phyloP scores from a whole-genome alignment of 139 green algal species.

The Asterochloris sp. region DNA sequence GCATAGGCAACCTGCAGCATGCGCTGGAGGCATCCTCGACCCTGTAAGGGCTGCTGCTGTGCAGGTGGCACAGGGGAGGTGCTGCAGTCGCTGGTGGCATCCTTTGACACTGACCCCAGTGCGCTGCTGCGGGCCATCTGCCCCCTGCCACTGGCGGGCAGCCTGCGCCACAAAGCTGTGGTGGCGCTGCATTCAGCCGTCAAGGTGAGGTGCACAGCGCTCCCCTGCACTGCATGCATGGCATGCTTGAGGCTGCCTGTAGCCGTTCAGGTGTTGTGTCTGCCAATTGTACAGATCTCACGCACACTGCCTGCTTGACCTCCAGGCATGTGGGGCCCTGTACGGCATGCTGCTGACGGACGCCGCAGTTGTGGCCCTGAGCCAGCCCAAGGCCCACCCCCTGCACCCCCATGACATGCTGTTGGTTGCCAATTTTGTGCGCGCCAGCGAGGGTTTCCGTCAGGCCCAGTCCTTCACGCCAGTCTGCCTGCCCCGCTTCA shows the following conservation, averaged over 20 bases:
- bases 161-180: slow-evolving; percentile 28
- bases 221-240: not conserved
- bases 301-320: not conserved
- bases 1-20: too few relatives aligned
- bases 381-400: slow-evolving; percentile 22
- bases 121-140: slow-evolving; percentile 48
- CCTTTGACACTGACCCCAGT: slow-evolving; percentile 36
- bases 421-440: slow-evolving; percentile 76
- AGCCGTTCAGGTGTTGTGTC: not conserved
- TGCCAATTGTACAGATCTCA: not conserved
- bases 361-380: slow-evolving; percentile 31
- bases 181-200: slow-evolving; percentile 43
- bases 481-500: slow-evolving; percentile 80
- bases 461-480: slow-evolving; percentile 68
- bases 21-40: too few relatives aligned
- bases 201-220: slow-evolving; percentile 33
- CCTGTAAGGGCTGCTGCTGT: not conserved
- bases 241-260: too few relatives aligned
- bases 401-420: slow-evolving; percentile 72
- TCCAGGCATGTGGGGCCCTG: slow-evolving; percentile 37
- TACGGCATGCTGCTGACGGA: slow-evolving; percentile 57
- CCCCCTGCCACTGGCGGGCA: slow-evolving; percentile 31
- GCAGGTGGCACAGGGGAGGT: slow-evolving; percentile 37
- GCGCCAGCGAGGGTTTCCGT: slow-evolving; percentile 48
- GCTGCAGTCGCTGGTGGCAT: slow-evolving; percentile 30